phyloP scores from a whole-genome alignment of 768 basidiomycete species.

The Xerocomus brunneocitrinus region DNA sequence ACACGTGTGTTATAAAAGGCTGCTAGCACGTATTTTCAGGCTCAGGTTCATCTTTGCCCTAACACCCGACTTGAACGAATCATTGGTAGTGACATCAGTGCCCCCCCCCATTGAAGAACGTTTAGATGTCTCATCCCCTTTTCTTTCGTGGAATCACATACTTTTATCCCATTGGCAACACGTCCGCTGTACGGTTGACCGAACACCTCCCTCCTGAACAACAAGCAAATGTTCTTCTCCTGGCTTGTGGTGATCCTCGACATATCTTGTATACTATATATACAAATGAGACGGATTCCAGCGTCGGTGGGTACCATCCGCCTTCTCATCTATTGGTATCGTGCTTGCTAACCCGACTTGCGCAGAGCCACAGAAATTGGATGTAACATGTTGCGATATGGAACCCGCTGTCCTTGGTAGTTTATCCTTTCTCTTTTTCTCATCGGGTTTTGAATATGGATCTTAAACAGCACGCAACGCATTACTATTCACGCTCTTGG shows the following conservation, averaged over 20 bases:
- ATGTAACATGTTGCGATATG: constrained; percentile 29
- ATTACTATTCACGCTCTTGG: constrained; percentile 26
- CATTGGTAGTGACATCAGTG: background rate
- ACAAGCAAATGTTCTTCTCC: constrained; percentile 44
- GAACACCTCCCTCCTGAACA: constrained; percentile 44
- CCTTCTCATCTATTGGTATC: background rate
- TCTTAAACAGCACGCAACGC: constrained; percentile 26
- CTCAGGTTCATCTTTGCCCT: too few relatives aligned
- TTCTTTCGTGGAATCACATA: constrained; percentile 31
- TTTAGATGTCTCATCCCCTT: constrained; percentile 24
- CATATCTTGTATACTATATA: constrained; percentile 49
- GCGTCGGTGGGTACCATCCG: constrained; percentile 6
- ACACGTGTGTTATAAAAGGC: too few relatives aligned
- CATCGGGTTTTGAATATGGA: background rate
- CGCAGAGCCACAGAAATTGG: constrained; percentile 23
- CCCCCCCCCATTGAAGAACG: background rate
- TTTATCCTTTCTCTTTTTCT: background rate
- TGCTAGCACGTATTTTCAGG: too few relatives aligned
- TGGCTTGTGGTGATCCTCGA: constrained; percentile 56
- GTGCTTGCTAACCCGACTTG: background rate
- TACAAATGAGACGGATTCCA: constrained; percentile 7
- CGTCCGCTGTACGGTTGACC: constrained; percentile 47
- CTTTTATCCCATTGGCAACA: constrained; percentile 61
- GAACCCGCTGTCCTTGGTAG: constrained; percentile 29
- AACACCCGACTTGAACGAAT: background rate